phyloP scores from a whole-genome alignment of 805 yeast species.

The Kuraishia ogatae region DNA sequence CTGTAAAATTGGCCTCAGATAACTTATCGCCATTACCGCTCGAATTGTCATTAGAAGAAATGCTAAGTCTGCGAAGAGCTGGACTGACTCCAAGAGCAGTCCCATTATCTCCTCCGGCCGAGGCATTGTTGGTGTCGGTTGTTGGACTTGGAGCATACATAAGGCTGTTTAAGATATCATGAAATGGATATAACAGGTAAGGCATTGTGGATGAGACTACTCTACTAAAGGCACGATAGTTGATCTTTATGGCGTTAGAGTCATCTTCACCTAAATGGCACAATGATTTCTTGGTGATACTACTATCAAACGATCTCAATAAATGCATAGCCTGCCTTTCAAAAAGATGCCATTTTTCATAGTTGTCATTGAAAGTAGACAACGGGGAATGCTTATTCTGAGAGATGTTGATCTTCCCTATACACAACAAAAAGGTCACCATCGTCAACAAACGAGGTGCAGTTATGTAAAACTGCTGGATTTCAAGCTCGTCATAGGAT shows the following conservation, averaged over 20 bases:
- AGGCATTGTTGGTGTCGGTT: slow-evolving; percentile 5
- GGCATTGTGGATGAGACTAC: slow-evolving; percentile 29
- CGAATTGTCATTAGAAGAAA: background rate
- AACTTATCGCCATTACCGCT: background rate
- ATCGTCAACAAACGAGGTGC: slow-evolving; percentile 33
- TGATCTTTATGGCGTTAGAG: slow-evolving; percentile 8
- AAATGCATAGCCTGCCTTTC: slow-evolving; percentile 34
- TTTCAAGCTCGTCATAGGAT: slow-evolving; percentile 34
- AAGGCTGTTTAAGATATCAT: slow-evolving; percentile 32
- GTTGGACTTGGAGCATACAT: slow-evolving; percentile 18
- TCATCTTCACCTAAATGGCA: background rate
- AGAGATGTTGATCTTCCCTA: slow-evolving; percentile 24
- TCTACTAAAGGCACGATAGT: slow-evolving; percentile 23
- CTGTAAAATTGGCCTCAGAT: background rate
- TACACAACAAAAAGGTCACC: slow-evolving; percentile 38
- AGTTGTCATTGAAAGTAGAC: slow-evolving; percentile 12
- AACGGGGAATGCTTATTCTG: slow-evolving; percentile 10
- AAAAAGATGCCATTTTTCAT: slow-evolving; percentile 32
- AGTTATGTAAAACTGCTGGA: slow-evolving; percentile 25
- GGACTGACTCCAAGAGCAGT: background rate
- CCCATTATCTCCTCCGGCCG: background rate
- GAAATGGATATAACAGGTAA: slow-evolving; percentile 33
- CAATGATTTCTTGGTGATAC: slow-evolving; percentile 18
- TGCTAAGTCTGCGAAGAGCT: background rate
- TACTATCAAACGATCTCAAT: slow-evolving; percentile 38